These are phyloP conservation scores for Hydrangea macrophylla DNA, from an alignment of 148 eudicot species.

Conservation along the genomic window DNA sequence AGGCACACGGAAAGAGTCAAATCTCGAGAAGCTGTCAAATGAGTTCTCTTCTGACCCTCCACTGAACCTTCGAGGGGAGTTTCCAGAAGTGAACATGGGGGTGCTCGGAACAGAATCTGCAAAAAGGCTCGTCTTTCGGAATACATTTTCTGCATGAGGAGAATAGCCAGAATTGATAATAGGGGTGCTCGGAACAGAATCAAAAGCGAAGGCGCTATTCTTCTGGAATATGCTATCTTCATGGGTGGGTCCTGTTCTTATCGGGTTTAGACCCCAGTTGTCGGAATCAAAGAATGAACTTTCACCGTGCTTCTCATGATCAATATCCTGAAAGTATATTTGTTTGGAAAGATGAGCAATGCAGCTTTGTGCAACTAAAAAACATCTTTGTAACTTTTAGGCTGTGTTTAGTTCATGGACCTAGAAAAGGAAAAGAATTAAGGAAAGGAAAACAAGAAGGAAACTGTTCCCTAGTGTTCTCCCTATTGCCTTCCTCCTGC, in stretches of 20 bases:
- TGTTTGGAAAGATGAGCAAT: constrained; percentile 8
- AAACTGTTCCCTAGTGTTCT: no score
- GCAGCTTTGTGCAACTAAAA: not conserved
- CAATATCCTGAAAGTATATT: constrained; percentile 44
- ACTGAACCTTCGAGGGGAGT: constrained; percentile 39
- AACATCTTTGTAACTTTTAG: no score
- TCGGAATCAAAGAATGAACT: constrained; percentile 72
- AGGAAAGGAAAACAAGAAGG: no score
- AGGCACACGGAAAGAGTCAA: constrained; percentile 67
- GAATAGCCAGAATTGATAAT: constrained; percentile 35
- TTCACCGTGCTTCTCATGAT: constrained; percentile 35
- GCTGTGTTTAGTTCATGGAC: no score
- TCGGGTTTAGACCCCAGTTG: constrained; percentile 77
- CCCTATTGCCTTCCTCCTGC: no score
- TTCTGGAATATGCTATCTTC: constrained; percentile 28
- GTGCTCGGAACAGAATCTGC: constrained; percentile 78
- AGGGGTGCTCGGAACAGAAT: constrained; percentile 71
- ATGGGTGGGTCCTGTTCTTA: constrained; percentile 54
- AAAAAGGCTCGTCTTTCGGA: constrained; percentile 39
- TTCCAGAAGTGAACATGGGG: constrained; percentile 48
- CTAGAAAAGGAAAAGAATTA: no score
- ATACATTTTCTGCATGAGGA: constrained; percentile 29
- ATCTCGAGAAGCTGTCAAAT: constrained; percentile 75
- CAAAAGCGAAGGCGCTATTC: constrained; percentile 39
- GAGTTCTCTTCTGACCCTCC: constrained; percentile 51